Evolutionary conservation across 2,329 filamentous ascomycete species (phyloP), one percentile per base, ranked within the genome.

Genomic region (Ascochyta koolunga): DNA sequence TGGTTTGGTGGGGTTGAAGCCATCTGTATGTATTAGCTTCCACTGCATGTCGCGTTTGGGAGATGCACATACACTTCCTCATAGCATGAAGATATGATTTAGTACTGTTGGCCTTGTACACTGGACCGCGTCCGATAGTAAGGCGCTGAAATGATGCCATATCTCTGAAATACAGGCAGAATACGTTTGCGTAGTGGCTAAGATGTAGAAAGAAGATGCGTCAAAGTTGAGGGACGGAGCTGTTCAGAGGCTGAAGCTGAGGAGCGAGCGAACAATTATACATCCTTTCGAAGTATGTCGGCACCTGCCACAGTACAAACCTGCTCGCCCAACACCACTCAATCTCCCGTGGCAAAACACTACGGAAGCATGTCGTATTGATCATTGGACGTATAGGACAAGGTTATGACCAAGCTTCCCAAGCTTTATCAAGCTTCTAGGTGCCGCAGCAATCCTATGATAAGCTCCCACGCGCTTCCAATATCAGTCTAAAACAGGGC

Each of bases 1-100:
- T 5, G 64, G 60, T 41, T 65, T 67, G n/a, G 64, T 67, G 35
- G 62, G 58, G 16, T 67, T 48, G 52, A 67, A 65, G 45, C 62
- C 62, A 57, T 62, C 58, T 62, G 16, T n/a, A 16, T 2, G 9
- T 27, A 11, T 62, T 11, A 60, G 45, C 37, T 24, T n/a, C 3
- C 19, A 22, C 19, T 4, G 15, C 27, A 29, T n/a, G n/a, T 11
- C 10, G 19, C 10, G 8, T 4, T 5, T 13, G 15, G 13, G 21
- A 24, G 7, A n/a, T 5, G 16, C 7, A 36, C 43, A 6, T 46
- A 64, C 58, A 66, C 38, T 58, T 64, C 21, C 52, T 57, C 60
- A 65, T 63, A 15, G 62, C 62, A 35, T 61, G 55, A 24, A 58
- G 31, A 35, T 63, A 65, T 10, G 58, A 63, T 6, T 51, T 61